Conservation (phyloP, 345 rosid genomes). For the Lepidium africanum region DNA sequence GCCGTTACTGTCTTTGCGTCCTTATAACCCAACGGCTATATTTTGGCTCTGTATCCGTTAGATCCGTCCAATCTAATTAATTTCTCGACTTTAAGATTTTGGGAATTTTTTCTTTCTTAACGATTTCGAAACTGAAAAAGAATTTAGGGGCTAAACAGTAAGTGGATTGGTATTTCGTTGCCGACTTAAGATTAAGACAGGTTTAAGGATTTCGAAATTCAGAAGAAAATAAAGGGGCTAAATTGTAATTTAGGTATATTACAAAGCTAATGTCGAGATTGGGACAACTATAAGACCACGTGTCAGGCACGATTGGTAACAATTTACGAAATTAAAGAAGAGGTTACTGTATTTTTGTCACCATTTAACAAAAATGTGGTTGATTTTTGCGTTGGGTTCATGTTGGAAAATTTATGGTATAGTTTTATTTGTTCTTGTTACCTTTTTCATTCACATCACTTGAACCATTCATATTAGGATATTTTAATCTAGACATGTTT, state of each 20-base stretch:
- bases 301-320: neutral
- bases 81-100: neutral
- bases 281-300: neutral
- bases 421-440: neutral
- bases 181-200: neutral
- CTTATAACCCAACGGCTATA: conserved; percentile 23
- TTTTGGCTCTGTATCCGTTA: conserved; percentile 7
- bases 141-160: neutral
- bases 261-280: neutral
- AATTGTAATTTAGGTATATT: neutral
- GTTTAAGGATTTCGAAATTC: neutral
- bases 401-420: neutral
- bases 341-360: neutral
- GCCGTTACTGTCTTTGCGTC: conserved; percentile 19
- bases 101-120: neutral
- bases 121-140: neutral
- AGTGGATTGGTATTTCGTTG: neutral
- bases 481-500: too few species aligned
- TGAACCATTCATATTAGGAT: neutral
- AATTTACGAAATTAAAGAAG: neutral
- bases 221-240: neutral
- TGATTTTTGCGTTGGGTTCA: neutral
- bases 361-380: neutral
- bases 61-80: neutral
- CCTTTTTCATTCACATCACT: neutral